Evolutionary conservation across 805 yeast genomes (phyloP), one percentile per base, ranked within the genome.

Genomic region (Candida ipomoeae): DNA sequence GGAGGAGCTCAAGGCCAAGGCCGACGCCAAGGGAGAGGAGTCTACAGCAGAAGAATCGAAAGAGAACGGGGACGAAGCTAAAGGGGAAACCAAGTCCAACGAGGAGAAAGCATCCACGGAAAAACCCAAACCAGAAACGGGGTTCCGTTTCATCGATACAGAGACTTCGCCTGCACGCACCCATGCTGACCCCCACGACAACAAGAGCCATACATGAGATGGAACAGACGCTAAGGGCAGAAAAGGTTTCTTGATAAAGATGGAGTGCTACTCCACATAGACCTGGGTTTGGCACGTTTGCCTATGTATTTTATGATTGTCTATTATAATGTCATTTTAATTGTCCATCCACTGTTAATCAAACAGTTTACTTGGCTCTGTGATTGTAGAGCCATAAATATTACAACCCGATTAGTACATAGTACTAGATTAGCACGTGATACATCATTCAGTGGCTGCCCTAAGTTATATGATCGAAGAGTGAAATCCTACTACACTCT

Each of bases 1-100:
- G 48, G 44, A 62, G 44, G 55, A 56, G 38, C 42, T 52, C 23
- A 18, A 42, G 23, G 10, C 43, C 15, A 40, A 40, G 21, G n/a
- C 14, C 20, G 38, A 35, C 7, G 7, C 35, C 8, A 33, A 33
- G 11, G 35, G 4, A 5, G 35, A 14, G 2, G 21, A 36, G 21
- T 8, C n/a, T 10, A 10, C 29, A 18, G 26, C 20, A 8, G 41
- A 15, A 20, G 41, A 39, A 14, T 13, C 31, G 4, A 10, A 11
- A 11, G 21, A 7, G 15, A 6, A 11, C 3, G 26, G 8, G 15
- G 15, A 37, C 6, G 2, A 23, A 4, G 17, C 40, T 5, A 14
- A 18, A 5, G 40, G 26, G 13, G 26, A 4, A 21, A 17, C 17
- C 6, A n/a, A n/a, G n/a, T 6, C 31, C 15, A 39, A 39, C 6